Conservation (phyloP, 495 filamentous ascomycete species). For the Xylaria nigripes region DNA sequence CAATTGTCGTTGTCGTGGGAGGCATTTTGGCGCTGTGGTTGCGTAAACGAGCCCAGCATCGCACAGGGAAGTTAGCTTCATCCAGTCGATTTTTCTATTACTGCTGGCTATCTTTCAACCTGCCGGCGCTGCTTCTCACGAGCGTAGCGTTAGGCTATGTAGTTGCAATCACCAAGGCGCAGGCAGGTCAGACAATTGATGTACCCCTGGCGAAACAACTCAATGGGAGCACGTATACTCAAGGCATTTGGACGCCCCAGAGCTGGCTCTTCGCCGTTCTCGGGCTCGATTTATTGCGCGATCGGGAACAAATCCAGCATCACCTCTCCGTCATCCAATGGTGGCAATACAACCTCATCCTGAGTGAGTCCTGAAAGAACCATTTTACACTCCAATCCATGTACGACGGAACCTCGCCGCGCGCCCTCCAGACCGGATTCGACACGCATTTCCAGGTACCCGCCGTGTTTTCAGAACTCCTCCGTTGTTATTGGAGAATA, state of each 20-base stretch:
- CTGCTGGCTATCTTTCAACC: conserved; percentile 32
- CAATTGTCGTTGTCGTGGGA: conserved; percentile 39
- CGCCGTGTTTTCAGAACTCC: neutral
- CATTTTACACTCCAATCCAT: neutral
- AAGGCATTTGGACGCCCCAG: conserved; percentile 45
- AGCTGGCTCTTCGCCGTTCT: conserved; percentile 48
- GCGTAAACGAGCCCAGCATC: conserved; percentile 18
- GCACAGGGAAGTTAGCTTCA: conserved; percentile 11
- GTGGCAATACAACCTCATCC: conserved; percentile 49
- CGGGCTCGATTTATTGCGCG: conserved; percentile 32
- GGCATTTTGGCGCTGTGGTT: conserved; percentile 34
- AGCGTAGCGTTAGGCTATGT: conserved; percentile 37
- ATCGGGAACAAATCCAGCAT: conserved; percentile 28
- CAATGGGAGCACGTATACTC: conserved; percentile 35
- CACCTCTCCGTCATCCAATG: conserved; percentile 40
- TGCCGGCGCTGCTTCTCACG: conserved; percentile 40
- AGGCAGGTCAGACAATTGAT: conserved; percentile 36
- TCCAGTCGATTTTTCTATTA: conserved; percentile 26
- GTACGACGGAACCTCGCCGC: no score
- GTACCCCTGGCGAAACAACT: conserved; percentile 23
- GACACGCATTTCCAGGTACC: neutral
- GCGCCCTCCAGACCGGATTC: neutral
- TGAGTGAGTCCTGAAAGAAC: conserved; percentile 8
- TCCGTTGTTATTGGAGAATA: neutral
- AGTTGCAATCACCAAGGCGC: conserved; percentile 37